Base-by-base conservation (phyloP, 192 early-diverging fungal genomes). In the Coemansia sp. region DNA sequence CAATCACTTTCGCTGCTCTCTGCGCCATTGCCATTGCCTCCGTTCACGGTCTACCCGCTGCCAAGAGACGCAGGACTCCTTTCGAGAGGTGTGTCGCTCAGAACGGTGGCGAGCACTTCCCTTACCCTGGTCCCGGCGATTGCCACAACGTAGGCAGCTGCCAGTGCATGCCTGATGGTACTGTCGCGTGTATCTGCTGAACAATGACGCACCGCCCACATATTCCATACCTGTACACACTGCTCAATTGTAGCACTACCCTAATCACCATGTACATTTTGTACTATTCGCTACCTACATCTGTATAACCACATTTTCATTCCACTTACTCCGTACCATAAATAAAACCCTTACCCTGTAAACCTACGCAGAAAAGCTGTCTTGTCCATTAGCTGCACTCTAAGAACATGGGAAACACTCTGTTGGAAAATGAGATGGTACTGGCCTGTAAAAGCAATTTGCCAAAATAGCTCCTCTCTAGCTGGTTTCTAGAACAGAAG, bases 131-230 rank as follows among this genome's bases (percentile, higher is more conserved):
- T 5, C 62, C 74, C 1, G 78, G 78, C 61, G 78, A 84, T 12
- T 84, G 82, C 72, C 71, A 77, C 36, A 44, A 39, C 5, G 4
- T 80, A 11, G 82, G 82, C 2, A 50, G 40, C 11, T 84, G 82
- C 72, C 41, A 68, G 44, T 84, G 82, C 67, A 20, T 71, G 61
- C 38, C 39, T 5, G 68, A 80, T 18, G 82, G 82, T 1, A 63
- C 39, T 15, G 57, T 84, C 47, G 78, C 62, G 11, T 84, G 82
- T 47, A 53, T 84, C 18, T 84, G 82, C 74, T 84, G 64, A 68
- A 60, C 18, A 15, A 44, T 16, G 22, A 20, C 4, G 50, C 20
- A 20, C 20, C 27, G 27, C 12, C 24, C 18, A 6, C 50, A 38
- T 9, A 38, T 15, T 34, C 38, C 13, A 1, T 41, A 41, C 39